A percentile compares a stretch with the other conserved stretches of the same genome.
phyloP scores from a whole-genome alignment of 352 stramenopile genomes.

The Elongisporangium anandrum region DNA sequence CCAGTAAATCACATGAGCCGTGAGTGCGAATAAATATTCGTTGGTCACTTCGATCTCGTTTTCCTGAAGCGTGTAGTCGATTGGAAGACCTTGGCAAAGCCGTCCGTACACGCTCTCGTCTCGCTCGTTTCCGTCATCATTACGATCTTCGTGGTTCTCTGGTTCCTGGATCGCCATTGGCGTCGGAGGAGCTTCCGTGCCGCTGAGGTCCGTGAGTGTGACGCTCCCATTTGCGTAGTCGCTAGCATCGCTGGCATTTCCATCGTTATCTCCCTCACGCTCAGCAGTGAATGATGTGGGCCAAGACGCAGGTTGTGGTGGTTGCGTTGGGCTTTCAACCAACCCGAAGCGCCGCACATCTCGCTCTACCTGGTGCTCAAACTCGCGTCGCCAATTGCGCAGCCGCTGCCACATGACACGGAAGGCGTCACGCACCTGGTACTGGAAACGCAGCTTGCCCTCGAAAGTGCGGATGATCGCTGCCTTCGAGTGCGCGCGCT shows the following conservation, averaged over 20 bases:
- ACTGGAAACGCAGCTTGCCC: constrained; percentile 80
- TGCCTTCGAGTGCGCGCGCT: constrained; percentile 70
- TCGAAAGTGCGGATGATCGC: constrained; percentile 84
- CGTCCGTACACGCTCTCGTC: constrained; percentile 52
- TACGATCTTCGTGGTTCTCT: constrained; percentile 11
- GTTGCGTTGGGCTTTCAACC: constrained; percentile 41
- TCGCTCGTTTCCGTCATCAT: constrained; percentile 27
- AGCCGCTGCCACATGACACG: constrained; percentile 75
- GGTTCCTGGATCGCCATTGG: background rate
- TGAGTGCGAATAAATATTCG: constrained; percentile 92
- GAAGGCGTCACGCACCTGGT: constrained; percentile 81
- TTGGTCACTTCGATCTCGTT: constrained; percentile 94
- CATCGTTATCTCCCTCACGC: background rate
- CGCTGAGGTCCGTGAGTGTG: background rate
- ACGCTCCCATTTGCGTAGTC: background rate
- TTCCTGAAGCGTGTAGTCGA: constrained; percentile 91
- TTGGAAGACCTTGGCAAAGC: constrained; percentile 63
- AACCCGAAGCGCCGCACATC: constrained; percentile 68
- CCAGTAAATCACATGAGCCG: constrained; percentile 92
- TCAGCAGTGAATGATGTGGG: background rate
- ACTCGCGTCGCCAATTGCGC: constrained; percentile 67
- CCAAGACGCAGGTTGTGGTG: background rate
- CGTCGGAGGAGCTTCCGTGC: background rate
- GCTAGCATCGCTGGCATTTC: background rate
- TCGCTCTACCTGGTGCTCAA: constrained; percentile 67